Percentiles rank a stretch among this genome's conserved stretches.
phyloP scores from a whole-genome alignment of 805 yeast genomes.

The Wickerhamomyces queroliae region DNA sequence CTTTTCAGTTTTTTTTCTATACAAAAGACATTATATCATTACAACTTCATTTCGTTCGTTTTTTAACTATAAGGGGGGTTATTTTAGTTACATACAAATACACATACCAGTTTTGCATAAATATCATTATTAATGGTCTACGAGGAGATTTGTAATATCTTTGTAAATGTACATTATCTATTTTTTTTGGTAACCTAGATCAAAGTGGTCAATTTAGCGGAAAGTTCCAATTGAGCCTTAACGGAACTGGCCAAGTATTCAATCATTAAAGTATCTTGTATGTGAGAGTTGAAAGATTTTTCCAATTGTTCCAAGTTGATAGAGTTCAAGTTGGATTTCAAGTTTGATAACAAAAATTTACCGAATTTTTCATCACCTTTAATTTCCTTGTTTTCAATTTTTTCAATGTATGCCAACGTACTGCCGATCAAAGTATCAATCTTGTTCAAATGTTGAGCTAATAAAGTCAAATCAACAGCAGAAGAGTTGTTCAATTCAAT shows the following conservation, averaged over 20 bases:
- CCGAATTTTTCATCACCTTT: constrained; percentile 57
- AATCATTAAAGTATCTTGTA: constrained; percentile 76
- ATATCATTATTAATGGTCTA: not conserved
- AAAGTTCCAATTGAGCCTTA: constrained; percentile 76
- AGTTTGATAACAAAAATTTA: constrained; percentile 53
- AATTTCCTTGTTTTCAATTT: constrained; percentile 35
- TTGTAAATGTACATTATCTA: not conserved
- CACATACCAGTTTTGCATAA: too few relatives aligned
- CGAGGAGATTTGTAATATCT: not conserved
- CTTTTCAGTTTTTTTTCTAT: not conserved
- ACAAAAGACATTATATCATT: not conserved
- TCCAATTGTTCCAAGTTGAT: constrained; percentile 43
- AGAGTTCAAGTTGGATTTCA: constrained; percentile 47
- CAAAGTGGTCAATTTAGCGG: constrained; percentile 64
- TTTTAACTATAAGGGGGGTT: not conserved
- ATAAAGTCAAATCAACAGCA: constrained; percentile 39
- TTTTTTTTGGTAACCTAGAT: constrained; percentile 24
- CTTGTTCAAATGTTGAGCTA: constrained; percentile 38
- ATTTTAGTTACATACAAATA: not conserved
- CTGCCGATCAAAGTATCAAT: constrained; percentile 42
- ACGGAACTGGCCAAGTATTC: constrained; percentile 80
- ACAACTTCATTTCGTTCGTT: not conserved
- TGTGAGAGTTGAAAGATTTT: constrained; percentile 59
- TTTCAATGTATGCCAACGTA: constrained; percentile 42
- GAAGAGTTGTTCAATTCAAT: constrained; percentile 27